Conservation (phyloP, 73 alveolate species). For the Loxodes magnus region DNA sequence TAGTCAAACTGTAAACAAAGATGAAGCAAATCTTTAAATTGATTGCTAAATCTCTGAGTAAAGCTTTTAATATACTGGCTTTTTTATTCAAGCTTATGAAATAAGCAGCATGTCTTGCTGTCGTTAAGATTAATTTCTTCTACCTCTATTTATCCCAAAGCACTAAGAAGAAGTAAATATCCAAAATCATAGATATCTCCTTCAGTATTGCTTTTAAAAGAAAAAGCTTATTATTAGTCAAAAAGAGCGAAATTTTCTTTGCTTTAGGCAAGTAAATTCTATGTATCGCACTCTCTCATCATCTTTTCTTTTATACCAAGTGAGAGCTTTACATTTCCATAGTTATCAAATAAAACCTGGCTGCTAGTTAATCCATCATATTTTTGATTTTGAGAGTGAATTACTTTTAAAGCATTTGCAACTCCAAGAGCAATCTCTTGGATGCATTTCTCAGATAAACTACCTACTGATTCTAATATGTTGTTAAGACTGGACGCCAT, state of each 20-base stretch:
- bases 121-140: too few species aligned
- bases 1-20: neutral
- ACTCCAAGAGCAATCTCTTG: neutral
- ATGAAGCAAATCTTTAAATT: neutral
- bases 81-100: too few species aligned
- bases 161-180: neutral
- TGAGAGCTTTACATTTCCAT: too few species aligned
- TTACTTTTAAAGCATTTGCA: neutral
- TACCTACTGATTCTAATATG: constrained; percentile 3
- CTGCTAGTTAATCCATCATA: too few species aligned
- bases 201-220: too few species aligned
- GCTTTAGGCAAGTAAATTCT: too few species aligned
- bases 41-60: neutral
- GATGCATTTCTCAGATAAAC: neutral
- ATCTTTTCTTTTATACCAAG: too few species aligned
- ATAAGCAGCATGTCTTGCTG: too few species aligned
- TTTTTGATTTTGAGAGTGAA: neutral
- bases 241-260: too few species aligned
- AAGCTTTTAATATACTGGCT: neutral
- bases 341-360: too few species aligned
- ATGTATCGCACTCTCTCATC: too few species aligned
- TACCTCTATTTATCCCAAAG: neutral
- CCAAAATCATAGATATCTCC: neutral
- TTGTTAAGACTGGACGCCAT: constrained; percentile 1
- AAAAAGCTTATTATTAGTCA: too few species aligned